phyloP scores from a whole-genome alignment of 2,329 filamentous ascomycete genomes.

The Fusarium incarnatum region DNA sequence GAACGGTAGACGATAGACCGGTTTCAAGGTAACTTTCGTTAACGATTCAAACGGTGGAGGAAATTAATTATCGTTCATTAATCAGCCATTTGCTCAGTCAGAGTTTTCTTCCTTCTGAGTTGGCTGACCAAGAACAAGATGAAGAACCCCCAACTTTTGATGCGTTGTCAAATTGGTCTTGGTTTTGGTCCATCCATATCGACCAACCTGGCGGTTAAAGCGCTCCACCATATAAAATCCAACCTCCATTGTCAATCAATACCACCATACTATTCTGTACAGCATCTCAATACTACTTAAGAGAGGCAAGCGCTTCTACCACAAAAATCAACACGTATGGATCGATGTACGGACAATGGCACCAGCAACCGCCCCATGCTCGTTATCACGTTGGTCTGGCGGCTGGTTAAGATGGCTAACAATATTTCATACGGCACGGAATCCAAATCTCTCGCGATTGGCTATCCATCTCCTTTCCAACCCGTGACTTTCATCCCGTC shows the following conservation, averaged over 20 bases:
- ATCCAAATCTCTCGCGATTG: background rate
- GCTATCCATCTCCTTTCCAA: conserved; percentile 9
- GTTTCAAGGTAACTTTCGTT: conserved; percentile 23
- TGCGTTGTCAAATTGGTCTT: conserved; percentile 19
- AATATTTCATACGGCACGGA: background rate
- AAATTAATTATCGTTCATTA: background rate
- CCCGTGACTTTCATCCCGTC: conserved; percentile 27
- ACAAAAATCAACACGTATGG: conserved; percentile 9
- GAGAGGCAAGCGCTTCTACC: background rate
- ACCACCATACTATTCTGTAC: background rate
- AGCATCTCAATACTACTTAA: background rate
- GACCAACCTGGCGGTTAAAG: conserved; percentile 19
- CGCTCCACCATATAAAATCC: conserved; percentile 24
- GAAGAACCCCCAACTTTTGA: background rate
- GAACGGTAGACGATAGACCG: conserved; percentile 14
- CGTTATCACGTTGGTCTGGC: conserved; percentile 3
- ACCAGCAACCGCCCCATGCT: conserved; percentile 26
- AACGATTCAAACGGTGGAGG: conserved; percentile 1
- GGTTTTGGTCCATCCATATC: conserved; percentile 2
- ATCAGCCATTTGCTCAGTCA: background rate
- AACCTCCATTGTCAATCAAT: background rate
- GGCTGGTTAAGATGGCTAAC: conserved; percentile 4
- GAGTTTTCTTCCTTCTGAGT: background rate
- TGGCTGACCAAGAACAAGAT: background rate
- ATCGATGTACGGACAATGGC: conserved; percentile 20